A percentile compares a stretch with the other conserved stretches of the same genome.
phyloP scores from a whole-genome alignment of 306 rosid genomes.

The Pueraria montana region DNA sequence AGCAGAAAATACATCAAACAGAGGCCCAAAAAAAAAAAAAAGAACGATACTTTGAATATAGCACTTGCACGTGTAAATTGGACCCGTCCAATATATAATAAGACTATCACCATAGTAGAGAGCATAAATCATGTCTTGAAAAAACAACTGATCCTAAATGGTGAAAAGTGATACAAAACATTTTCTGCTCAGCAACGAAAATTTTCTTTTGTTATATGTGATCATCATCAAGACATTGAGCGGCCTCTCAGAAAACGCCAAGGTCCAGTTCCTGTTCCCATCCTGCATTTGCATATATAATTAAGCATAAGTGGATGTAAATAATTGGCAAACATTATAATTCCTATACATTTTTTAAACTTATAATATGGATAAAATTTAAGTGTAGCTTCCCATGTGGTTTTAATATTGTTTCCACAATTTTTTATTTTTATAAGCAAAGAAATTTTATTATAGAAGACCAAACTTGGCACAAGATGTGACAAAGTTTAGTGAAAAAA shows the following conservation, averaged over 20 bases:
- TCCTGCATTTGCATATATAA: slow-evolving; percentile 73
- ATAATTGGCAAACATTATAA: background rate
- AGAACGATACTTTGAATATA: slow-evolving; percentile 5
- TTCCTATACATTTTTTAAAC: background rate
- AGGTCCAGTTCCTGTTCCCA: slow-evolving; percentile 97
- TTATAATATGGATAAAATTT: background rate
- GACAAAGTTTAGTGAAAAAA: too few relatives aligned
- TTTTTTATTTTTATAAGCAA: too few relatives aligned
- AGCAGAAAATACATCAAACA: slow-evolving; percentile 10
- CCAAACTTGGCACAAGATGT: too few relatives aligned
- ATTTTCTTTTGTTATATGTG: background rate
- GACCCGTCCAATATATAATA: background rate
- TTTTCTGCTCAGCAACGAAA: slow-evolving; percentile 16
- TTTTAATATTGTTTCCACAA: background rate
- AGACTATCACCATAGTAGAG: slow-evolving; percentile 22
- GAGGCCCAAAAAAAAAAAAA: background rate
- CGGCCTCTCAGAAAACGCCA: slow-evolving; percentile 76
- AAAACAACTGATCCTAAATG: slow-evolving; percentile 32
- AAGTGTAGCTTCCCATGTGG: background rate
- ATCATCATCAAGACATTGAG: slow-evolving; percentile 38
- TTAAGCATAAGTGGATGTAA: background rate
- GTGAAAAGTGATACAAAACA: slow-evolving; percentile 22
- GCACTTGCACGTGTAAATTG: slow-evolving; percentile 41
- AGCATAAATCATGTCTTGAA: background rate
- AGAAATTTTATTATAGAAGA: too few relatives aligned